phyloP scores from a whole-genome alignment of 139 green algal species.

The Chlamydomonas applanata region DNA sequence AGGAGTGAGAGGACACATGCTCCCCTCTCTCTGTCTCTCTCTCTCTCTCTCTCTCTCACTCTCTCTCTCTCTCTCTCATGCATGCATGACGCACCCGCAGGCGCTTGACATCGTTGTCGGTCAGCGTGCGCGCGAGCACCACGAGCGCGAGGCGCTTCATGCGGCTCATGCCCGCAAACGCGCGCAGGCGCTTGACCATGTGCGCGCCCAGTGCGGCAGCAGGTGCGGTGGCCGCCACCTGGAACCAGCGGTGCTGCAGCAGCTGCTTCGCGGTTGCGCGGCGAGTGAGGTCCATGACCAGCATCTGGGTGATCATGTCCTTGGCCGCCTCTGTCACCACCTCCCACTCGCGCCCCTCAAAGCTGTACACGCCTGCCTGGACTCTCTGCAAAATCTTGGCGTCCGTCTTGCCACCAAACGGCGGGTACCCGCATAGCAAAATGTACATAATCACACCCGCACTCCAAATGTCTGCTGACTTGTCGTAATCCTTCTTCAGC shows the following conservation, averaged over 20 bases:
- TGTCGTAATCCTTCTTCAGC: constrained; percentile 42
- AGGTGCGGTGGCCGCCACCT: constrained; percentile 48
- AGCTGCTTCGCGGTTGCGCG: constrained; percentile 66
- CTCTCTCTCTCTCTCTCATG: background rate
- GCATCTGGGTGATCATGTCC: constrained; percentile 74
- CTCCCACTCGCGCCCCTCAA: constrained; percentile 66
- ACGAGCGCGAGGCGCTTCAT: constrained; percentile 65
- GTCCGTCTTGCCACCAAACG: constrained; percentile 76
- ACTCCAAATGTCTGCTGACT: constrained; percentile 73
- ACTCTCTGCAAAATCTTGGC: constrained; percentile 73
- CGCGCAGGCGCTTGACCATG: constrained; percentile 59
- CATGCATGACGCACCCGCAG: constrained; percentile 50
- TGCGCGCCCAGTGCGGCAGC: constrained; percentile 52
- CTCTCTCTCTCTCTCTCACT: background rate
- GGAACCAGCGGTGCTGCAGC: constrained; percentile 49
- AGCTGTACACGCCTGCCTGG: constrained; percentile 55
- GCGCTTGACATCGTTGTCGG: constrained; percentile 58
- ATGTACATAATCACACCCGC: constrained; percentile 81
- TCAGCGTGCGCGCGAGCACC: constrained; percentile 57
- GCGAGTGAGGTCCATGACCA: constrained; percentile 71
- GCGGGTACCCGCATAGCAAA: constrained; percentile 72
- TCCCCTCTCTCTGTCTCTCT: background rate
- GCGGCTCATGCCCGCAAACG: constrained; percentile 57
- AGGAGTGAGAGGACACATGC: background rate
- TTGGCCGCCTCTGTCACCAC: constrained; percentile 69